Conservation (phyloP, 768 basidiomycete species). For the Boletus insuetus region DNA sequence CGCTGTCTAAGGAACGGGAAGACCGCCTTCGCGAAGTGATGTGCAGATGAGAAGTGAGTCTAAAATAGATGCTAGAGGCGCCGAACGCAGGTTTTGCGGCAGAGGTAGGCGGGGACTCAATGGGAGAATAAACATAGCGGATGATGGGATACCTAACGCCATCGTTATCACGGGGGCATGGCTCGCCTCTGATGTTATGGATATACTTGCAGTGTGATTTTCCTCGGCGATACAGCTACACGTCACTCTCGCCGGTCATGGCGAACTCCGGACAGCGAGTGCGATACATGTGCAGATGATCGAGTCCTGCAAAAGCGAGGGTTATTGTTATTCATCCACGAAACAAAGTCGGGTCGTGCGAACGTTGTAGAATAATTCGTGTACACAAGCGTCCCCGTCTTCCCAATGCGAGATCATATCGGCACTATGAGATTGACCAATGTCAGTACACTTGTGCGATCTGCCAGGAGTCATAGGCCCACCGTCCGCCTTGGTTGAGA, state of each 20-base stretch:
- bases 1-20: slow-evolving; percentile 7
- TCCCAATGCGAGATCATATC: slow-evolving; percentile 89
- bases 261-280: slow-evolving; percentile 53
- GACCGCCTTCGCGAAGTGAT: slow-evolving; percentile 25
- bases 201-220: slow-evolving; percentile 19
- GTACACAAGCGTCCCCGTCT: slow-evolving; percentile 72
- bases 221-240: slow-evolving; percentile 25
- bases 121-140: slow-evolving; percentile 21
- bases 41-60: slow-evolving; percentile 16
- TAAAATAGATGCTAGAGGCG: slow-evolving; percentile 19
- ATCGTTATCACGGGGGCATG: slow-evolving; percentile 19
- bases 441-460: slow-evolving; percentile 5
- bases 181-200: slow-evolving; percentile 13
- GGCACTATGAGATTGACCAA: slow-evolving; percentile 44
- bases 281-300: slow-evolving; percentile 65
- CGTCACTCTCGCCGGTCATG: slow-evolving; percentile 19
- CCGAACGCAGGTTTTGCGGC: slow-evolving; percentile 12
- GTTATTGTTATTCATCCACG: slow-evolving; percentile 8
- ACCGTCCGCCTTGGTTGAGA: slow-evolving; percentile 82
- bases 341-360: slow-evolving; percentile 28
- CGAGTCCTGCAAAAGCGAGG: slow-evolving; percentile 53
- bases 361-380: slow-evolving; percentile 80
- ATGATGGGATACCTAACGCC: slow-evolving; percentile 15
- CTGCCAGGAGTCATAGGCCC: slow-evolving; percentile 22
- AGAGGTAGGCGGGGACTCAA: slow-evolving; percentile 9